Percentiles rank a stretch among this genome's conserved stretches.
Conservation (phyloP, 495 filamentous ascomycete genomes). For the Penicillium simplicissimum region DNA sequence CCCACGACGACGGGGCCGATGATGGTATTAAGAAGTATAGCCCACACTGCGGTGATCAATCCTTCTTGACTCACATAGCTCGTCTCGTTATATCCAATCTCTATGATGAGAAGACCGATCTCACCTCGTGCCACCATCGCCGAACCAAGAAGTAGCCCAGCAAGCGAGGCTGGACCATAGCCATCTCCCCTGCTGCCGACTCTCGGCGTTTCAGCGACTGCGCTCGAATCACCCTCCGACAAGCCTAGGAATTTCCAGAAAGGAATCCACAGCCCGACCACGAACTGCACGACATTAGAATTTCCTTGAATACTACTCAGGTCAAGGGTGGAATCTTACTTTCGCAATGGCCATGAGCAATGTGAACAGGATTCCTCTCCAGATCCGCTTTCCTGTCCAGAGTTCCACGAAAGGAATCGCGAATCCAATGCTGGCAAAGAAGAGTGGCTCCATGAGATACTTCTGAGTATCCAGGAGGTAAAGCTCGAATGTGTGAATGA, state of each 20-base stretch:
- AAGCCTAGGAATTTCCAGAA: slow-evolving; percentile 16
- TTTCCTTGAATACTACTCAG: not conserved
- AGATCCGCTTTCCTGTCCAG: slow-evolving; percentile 61
- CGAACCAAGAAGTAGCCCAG: slow-evolving; percentile 50
- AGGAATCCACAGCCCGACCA: slow-evolving; percentile 36
- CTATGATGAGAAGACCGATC: slow-evolving; percentile 74
- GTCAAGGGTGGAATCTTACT: slow-evolving; percentile 23
- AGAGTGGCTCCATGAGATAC: slow-evolving; percentile 66
- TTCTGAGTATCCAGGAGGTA: slow-evolving; percentile 40
- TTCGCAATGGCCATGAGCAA: slow-evolving; percentile 68
- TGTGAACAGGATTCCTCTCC: slow-evolving; percentile 68
- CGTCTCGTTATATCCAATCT: slow-evolving; percentile 55
- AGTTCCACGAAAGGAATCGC: slow-evolving; percentile 69
- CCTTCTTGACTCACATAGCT: slow-evolving; percentile 34
- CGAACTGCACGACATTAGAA: slow-evolving; percentile 16
- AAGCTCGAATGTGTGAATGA: slow-evolving; percentile 37
- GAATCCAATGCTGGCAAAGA: slow-evolving; percentile 74
- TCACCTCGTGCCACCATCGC: slow-evolving; percentile 78
- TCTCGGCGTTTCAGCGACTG: not conserved
- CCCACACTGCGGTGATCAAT: slow-evolving; percentile 72
- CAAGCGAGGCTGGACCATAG: slow-evolving; percentile 39
- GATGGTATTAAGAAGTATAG: slow-evolving; percentile 72
- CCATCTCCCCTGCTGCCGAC: slow-evolving; percentile 3
- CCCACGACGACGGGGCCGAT: slow-evolving; percentile 69
- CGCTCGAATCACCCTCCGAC: not conserved